phyloP scores from a whole-genome alignment of 1,139 yeast species.

The Suhomyces bribrorum region DNA sequence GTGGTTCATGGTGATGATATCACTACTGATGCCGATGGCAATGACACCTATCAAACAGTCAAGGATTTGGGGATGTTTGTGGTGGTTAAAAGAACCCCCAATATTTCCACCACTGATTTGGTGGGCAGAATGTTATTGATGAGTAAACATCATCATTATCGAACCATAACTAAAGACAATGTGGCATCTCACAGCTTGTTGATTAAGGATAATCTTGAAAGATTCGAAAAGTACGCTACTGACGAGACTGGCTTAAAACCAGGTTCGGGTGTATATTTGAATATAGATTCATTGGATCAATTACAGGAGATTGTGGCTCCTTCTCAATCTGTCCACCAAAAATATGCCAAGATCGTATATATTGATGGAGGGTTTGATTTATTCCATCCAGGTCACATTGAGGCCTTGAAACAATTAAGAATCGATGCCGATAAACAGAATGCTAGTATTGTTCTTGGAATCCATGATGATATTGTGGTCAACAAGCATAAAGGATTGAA shows the following conservation, averaged over 20 bases:
- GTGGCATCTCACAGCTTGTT: conserved; percentile 31
- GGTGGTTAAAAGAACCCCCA: conserved; percentile 90
- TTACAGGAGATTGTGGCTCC: conserved; percentile 42
- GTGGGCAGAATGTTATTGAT: conserved; percentile 84
- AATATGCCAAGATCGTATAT: conserved; percentile 46
- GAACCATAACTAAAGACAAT: conserved; percentile 28
- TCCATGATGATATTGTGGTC: conserved; percentile 62
- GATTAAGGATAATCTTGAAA: conserved; percentile 32
- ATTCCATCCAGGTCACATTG: conserved; percentile 92
- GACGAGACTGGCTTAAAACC: conserved; percentile 62
- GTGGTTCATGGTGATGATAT: conserved; percentile 98
- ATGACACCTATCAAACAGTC: conserved; percentile 84
- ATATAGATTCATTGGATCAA: conserved; percentile 23
- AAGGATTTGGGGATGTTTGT: conserved; percentile 85
- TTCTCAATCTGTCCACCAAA: conserved; percentile 24
- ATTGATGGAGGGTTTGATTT: conserved; percentile 89
- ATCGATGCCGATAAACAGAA: conserved; percentile 37
- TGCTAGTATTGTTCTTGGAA: conserved; percentile 64
- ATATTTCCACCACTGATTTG: conserved; percentile 91
- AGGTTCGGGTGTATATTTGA: conserved; percentile 62
- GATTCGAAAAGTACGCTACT: conserved; percentile 61
- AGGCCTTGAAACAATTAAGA: conserved; percentile 53
- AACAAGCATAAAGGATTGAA: conserved; percentile 63
- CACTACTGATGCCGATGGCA: conserved; percentile 92
- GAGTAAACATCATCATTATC: conserved; percentile 59